A percentile compares a stretch with the other conserved stretches of the same genome.
phyloP scores from a whole-genome alignment of 192 early-diverging fungal species.

The Umbelopsis ramanniana region DNA sequence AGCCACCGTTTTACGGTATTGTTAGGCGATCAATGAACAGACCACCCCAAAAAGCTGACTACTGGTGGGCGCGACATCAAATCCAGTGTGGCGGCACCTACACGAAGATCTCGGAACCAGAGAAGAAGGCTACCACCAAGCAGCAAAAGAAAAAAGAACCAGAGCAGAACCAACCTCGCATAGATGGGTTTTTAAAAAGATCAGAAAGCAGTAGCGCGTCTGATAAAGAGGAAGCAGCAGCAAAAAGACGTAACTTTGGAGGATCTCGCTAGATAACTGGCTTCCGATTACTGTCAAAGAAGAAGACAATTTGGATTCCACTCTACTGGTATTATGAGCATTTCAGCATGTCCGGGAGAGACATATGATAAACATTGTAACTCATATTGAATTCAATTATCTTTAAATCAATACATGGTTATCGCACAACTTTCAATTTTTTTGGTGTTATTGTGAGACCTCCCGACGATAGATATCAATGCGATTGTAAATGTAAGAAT shows the following conservation, averaged over 20 bases:
- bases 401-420: too few relatives aligned
- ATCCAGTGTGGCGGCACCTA: conserved; percentile 65
- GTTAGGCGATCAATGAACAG: conserved; percentile 69
- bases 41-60: conserved; percentile 68
- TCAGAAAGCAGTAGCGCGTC: not conserved
- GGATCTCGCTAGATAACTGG: not conserved
- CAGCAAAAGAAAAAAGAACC: not conserved
- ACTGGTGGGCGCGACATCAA: conserved; percentile 67
- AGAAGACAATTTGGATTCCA: too few relatives aligned
- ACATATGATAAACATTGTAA: too few relatives aligned
- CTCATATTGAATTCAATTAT: too few relatives aligned
- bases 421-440: too few relatives aligned
- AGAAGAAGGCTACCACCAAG: conserved; percentile 3
- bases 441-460: too few relatives aligned
- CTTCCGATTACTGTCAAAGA: too few relatives aligned
- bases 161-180: not conserved
- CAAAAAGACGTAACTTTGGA: not conserved
- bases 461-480: too few relatives aligned
- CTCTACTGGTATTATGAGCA: too few relatives aligned
- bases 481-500: too few relatives aligned
- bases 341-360: too few relatives aligned
- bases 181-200: conserved; percentile 3
- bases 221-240: conserved; percentile 5
- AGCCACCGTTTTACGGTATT: conserved; percentile 62
- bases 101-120: conserved; percentile 63